Percentiles rank a stretch among this genome's conserved stretches.
Conservation (phyloP, 1,139 yeast species). For the Eremothecium gossypii region DNA sequence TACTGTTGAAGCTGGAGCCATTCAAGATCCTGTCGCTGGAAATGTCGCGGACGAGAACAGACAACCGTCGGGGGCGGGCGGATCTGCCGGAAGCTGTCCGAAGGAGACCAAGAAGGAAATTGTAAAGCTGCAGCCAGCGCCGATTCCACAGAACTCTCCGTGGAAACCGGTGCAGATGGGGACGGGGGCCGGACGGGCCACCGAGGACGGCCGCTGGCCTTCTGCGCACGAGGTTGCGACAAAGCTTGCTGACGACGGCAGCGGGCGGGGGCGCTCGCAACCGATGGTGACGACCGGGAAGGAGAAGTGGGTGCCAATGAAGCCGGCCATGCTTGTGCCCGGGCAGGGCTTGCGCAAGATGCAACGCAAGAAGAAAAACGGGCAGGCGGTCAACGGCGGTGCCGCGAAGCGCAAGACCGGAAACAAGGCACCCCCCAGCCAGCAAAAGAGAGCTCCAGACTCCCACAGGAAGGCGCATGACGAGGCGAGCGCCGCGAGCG, state of each 20-base stretch:
- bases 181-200: slow-evolving; percentile 28
- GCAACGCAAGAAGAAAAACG: slow-evolving; percentile 11
- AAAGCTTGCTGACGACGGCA: slow-evolving; percentile 18
- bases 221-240: slow-evolving; percentile 39
- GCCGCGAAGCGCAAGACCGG: background rate
- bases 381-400: background rate
- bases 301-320: slow-evolving; percentile 86
- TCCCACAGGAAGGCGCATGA: background rate
- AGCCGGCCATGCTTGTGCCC: slow-evolving; percentile 36
- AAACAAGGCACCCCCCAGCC: background rate
- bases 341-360: slow-evolving; percentile 17
- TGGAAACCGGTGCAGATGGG: slow-evolving; percentile 47
- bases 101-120: slow-evolving; percentile 11
- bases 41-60: slow-evolving; percentile 1
- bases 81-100: slow-evolving; percentile 3
- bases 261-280: slow-evolving; percentile 25
- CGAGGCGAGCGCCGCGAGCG: background rate
- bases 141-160: slow-evolving; percentile 60
- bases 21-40: slow-evolving; percentile 4
- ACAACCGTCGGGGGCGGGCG: background rate
- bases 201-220: slow-evolving; percentile 50
- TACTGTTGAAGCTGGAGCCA: slow-evolving; percentile 1
- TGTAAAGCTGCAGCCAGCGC: slow-evolving; percentile 56
- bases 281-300: slow-evolving; percentile 43
- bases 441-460: background rate